Evolutionary conservation across 2,329 filamentous ascomycete species (phyloP).

Genomic region (Stagonosporopsis rhizophila): DNA sequence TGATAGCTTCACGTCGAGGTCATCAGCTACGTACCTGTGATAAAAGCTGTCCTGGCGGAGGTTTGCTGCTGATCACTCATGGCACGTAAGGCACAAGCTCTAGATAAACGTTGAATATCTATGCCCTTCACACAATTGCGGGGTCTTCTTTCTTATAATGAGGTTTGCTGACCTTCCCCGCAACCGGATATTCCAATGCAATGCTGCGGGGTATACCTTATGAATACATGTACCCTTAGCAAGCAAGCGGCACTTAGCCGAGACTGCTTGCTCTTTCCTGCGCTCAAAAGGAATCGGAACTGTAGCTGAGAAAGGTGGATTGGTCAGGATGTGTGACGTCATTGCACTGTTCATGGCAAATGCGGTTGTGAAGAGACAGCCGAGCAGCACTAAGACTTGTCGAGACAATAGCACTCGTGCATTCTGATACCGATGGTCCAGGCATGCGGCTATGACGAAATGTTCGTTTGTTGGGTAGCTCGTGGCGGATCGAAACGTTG

Average conservation of each 20-base stretch:
- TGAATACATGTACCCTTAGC: too few species aligned
- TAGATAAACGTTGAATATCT: background rate
- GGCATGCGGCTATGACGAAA: constrained; percentile 24
- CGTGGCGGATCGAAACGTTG: constrained; percentile 7
- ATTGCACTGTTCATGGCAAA: background rate
- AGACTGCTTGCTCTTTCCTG: too few species aligned
- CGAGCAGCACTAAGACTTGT: background rate
- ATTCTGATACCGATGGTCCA: background rate
- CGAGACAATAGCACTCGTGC: background rate
- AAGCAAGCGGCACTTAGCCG: too few species aligned
- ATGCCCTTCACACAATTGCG: too few species aligned
- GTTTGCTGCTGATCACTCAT: background rate
- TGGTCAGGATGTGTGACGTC: background rate
- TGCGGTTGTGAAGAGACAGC: background rate
- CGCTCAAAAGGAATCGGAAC: background rate
- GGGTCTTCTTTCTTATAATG: background rate
- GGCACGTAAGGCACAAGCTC: background rate
- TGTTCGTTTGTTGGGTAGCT: background rate
- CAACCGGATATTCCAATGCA: background rate
- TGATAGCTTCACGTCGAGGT: too few species aligned
- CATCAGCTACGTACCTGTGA: constrained; percentile 1
- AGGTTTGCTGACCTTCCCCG: background rate
- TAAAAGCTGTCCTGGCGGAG: background rate
- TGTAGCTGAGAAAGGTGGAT: background rate
- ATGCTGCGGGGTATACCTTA: constrained; percentile 7